Evolutionary conservation across 805 yeast genomes (phyloP).

Genomic region (Metschnikowia proteae): DNA sequence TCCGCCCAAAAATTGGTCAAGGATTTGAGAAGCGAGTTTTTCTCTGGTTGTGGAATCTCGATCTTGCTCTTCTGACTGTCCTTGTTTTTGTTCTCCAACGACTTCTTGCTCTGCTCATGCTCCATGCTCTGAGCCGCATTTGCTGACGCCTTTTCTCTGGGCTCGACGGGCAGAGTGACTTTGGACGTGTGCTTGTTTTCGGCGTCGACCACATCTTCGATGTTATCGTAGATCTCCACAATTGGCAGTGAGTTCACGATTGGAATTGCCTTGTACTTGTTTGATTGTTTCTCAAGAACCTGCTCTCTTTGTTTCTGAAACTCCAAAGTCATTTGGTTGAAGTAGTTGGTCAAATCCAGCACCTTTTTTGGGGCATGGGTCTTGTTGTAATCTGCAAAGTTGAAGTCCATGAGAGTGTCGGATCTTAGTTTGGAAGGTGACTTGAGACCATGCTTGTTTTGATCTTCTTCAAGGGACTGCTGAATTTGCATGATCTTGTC

Average conservation of each 20-base stretch:
- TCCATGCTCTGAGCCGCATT: background rate
- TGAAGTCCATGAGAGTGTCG: slow-evolving; percentile 6
- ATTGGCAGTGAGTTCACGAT: slow-evolving; percentile 76
- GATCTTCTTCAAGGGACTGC: slow-evolving; percentile 18
- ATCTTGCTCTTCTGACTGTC: slow-evolving; percentile 11
- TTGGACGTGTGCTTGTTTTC: slow-evolving; percentile 19
- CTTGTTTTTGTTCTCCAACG: background rate
- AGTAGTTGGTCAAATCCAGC: slow-evolving; percentile 59
- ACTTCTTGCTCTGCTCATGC: background rate
- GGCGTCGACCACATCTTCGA: slow-evolving; percentile 77
- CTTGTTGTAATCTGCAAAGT: slow-evolving; percentile 2
- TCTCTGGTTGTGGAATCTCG: slow-evolving; percentile 51
- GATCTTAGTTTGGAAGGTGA: slow-evolving; percentile 9
- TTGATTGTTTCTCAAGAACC: slow-evolving; percentile 49
- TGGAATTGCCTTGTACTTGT: slow-evolving; percentile 65
- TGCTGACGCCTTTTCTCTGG: background rate
- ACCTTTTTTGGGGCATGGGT: slow-evolving; percentile 37
- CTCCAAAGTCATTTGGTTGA: slow-evolving; percentile 77
- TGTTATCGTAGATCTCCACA: slow-evolving; percentile 85
- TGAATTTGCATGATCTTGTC: slow-evolving; percentile 18
- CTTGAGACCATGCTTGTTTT: slow-evolving; percentile 10
- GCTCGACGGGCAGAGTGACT: background rate
- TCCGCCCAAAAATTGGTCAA: slow-evolving; percentile 96
- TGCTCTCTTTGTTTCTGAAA: slow-evolving; percentile 89
- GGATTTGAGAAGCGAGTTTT: slow-evolving; percentile 73